Conservation (phyloP, 257 asterid genomes). For the Lithospermum erythrorhizon region DNA sequence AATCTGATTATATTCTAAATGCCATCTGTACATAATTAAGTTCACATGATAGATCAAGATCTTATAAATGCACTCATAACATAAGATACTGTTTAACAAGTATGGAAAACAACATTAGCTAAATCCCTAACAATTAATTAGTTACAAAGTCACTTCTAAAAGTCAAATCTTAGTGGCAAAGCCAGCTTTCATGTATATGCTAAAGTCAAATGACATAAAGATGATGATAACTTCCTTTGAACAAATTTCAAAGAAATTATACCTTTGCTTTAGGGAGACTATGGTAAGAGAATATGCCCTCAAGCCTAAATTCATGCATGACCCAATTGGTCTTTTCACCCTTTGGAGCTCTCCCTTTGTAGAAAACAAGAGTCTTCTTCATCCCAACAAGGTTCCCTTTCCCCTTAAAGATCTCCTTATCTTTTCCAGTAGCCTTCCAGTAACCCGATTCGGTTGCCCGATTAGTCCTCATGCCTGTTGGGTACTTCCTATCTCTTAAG, state of each 20-base stretch:
- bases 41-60: too few species aligned
- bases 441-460: conserved; percentile 72
- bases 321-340: conserved; percentile 80
- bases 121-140: background rate
- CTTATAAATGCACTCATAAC: too few species aligned
- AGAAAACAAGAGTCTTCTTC: conserved; percentile 89
- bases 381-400: conserved; percentile 58
- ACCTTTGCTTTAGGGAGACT: conserved; percentile 67
- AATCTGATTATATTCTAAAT: too few species aligned
- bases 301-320: conserved; percentile 74
- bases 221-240: background rate
- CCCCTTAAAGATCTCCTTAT: conserved; percentile 51
- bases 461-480: conserved; percentile 82
- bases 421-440: conserved; percentile 93
- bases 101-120: background rate
- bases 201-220: background rate
- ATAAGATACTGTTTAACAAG: too few species aligned
- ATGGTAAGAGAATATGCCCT: conserved; percentile 45
- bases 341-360: conserved; percentile 87
- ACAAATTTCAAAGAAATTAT: background rate
- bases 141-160: background rate
- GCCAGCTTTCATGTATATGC: background rate
- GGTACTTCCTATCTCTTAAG: conserved; percentile 71
- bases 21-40: too few species aligned
- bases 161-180: background rate